Percentiles rank a stretch among this genome's conserved stretches.
phyloP scores from a whole-genome alignment of 805 yeast genomes.

The Candida insectalens region DNA sequence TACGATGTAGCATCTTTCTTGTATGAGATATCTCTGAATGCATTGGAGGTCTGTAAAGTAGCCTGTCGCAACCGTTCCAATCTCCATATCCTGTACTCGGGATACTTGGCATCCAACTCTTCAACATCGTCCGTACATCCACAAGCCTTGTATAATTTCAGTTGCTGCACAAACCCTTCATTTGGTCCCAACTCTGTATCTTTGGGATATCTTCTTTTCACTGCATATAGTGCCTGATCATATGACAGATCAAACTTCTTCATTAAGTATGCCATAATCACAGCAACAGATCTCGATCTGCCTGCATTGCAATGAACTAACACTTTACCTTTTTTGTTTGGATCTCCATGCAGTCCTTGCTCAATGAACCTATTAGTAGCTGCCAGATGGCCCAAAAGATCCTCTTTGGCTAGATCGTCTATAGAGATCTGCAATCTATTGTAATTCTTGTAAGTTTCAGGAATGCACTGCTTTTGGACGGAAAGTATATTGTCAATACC shows the following conservation, averaged over 20 bases:
- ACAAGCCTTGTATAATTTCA: constrained; percentile 46
- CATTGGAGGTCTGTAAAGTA: constrained; percentile 7
- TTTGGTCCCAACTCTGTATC: constrained; percentile 52
- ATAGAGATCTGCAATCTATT: constrained; percentile 52
- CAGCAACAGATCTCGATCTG: constrained; percentile 36
- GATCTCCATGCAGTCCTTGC: constrained; percentile 11
- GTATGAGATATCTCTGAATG: constrained; percentile 3
- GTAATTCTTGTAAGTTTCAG: constrained; percentile 40
- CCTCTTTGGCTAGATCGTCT: constrained; percentile 61
- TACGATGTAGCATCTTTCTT: constrained; percentile 8
- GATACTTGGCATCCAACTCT: constrained; percentile 6
- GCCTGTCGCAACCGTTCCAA: constrained; percentile 23
- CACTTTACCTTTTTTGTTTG: constrained; percentile 27
- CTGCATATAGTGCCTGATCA: constrained; percentile 63
- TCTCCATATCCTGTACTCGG: constrained; percentile 34
- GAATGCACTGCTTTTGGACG: constrained; percentile 53
- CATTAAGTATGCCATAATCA: constrained; percentile 41
- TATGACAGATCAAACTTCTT: constrained; percentile 42
- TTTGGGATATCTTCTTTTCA: constrained; percentile 46
- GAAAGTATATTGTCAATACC: constrained; percentile 69
- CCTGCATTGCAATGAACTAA: constrained; percentile 47
- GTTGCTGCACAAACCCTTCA: constrained; percentile 62
- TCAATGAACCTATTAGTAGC: constrained; percentile 60
- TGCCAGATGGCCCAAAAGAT: constrained; percentile 55
- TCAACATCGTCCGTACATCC: constrained; percentile 29